Percentiles rank a stretch among this genome's conserved stretches.
These are phyloP conservation scores for Aschersonia sp. DNA, from an alignment of 2,329 filamentous ascomycete species.

Conservation along the genomic window DNA sequence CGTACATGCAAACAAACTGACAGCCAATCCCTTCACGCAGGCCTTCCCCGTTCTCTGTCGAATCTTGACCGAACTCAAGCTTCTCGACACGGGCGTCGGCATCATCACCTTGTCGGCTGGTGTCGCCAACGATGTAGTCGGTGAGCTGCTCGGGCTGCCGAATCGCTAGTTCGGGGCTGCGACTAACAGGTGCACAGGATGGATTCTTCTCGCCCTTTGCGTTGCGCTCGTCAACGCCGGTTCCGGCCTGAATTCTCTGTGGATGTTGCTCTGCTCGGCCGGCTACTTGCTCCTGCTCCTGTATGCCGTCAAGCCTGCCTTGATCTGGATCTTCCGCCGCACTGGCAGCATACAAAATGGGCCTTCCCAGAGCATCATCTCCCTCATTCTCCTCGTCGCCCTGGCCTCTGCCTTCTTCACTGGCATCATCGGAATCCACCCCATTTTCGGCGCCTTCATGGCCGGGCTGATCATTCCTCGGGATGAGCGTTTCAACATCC, in stretches of 20 bases:
- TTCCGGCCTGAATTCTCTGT: constrained; percentile 69
- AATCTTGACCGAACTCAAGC: constrained; percentile 80
- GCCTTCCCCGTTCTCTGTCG: constrained; percentile 84
- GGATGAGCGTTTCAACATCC: constrained; percentile 79
- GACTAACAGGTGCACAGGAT: constrained; percentile 23
- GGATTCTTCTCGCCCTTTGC: constrained; percentile 85
- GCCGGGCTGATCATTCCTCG: constrained; percentile 82
- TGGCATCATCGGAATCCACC: constrained; percentile 76
- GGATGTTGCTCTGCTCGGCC: constrained; percentile 61
- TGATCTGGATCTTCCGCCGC: constrained; percentile 58
- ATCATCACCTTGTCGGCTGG: constrained; percentile 82
- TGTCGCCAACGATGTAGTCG: constrained; percentile 71
- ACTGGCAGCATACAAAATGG: constrained; percentile 75
- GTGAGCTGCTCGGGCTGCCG: constrained; percentile 7
- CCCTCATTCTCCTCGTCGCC: constrained; percentile 66
- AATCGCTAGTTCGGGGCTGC: not conserved
- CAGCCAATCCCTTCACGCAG: constrained; percentile 3
- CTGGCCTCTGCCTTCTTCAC: constrained; percentile 77
- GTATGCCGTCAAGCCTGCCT: constrained; percentile 56
- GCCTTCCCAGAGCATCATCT: constrained; percentile 72
- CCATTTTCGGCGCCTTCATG: constrained; percentile 89
- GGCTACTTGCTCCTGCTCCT: constrained; percentile 67
- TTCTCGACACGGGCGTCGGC: constrained; percentile 70
- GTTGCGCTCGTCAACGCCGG: constrained; percentile 85
- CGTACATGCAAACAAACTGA: too few species aligned